phyloP scores from a whole-genome alignment of 2,329 filamentous ascomycete genomes.

The Colletotrichum liaoningense region DNA sequence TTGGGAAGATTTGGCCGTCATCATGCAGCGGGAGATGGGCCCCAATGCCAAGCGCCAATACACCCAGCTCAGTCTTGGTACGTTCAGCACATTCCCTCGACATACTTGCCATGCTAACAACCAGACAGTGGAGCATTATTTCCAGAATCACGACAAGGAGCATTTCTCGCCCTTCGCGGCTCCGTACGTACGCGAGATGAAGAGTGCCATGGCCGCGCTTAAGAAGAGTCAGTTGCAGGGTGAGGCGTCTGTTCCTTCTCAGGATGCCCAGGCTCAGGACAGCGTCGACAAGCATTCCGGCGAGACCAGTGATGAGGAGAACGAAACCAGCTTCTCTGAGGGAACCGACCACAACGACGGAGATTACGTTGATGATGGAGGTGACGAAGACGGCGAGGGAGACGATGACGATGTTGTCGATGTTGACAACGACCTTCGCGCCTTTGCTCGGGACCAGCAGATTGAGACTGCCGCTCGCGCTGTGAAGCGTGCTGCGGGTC shows the following conservation, averaged over 20 bases:
- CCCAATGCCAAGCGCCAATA: constrained; percentile 50
- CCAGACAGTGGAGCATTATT: constrained; percentile 56
- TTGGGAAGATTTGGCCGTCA: constrained; percentile 51
- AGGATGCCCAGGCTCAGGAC: neutral
- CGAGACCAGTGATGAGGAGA: neutral
- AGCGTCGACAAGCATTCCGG: neutral
- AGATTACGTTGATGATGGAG: neutral
- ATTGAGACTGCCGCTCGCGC: neutral
- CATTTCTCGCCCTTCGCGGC: constrained; percentile 50
- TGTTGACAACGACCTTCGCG: no score
- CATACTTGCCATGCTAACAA: neutral
- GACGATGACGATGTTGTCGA: neutral
- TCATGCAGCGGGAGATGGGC: constrained; percentile 53
- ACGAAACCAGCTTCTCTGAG: neutral
- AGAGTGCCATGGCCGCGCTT: constrained; percentile 12
- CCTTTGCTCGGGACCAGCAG: neutral
- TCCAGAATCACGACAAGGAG: constrained; percentile 53
- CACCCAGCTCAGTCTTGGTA: constrained; percentile 53
- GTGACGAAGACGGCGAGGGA: neutral
- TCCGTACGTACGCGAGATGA: constrained; percentile 46
- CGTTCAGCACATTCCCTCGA: constrained; percentile 36
- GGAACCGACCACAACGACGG: neutral
- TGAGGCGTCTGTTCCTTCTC: neutral
- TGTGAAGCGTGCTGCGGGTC: neutral
- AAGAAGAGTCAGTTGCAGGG: neutral